Base-by-base conservation (phyloP, 805 yeast species). In the Kuraishia ogatae region DNA sequence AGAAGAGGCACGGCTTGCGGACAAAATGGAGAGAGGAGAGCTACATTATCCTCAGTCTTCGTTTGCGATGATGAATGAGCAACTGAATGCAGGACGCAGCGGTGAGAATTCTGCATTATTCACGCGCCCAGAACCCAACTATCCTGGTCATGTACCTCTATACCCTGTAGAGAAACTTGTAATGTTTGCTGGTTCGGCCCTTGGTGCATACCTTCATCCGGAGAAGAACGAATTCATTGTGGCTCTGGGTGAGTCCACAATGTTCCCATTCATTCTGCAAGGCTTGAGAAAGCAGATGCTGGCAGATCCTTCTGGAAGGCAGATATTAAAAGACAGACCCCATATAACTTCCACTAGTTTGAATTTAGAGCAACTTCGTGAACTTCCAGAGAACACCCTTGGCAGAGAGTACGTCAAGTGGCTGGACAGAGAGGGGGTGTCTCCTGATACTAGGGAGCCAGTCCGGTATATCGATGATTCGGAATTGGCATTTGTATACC, bases 361-460 rank as follows among this genome's bases (percentile, higher is more conserved):
- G 50, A 76, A 90, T 60, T 73, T 87, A 61, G 85, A 79, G 7
- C 68, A 81, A 50, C 73, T 93, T 54, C 70, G 83, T 43, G 60
- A 69, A 7, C 72, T 85, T 54, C 94, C 96, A 0, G 73, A 73
- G 20, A 83, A 83, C 61, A 79, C 96, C 0, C 71, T 94, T 48
- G 99, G 98, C 1, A 72, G 79, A 53, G 81, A 85, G n/a, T 94
- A 91, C 66, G 78, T 85, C 48, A 74, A 78, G 48, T 91, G 97
- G 97, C 76, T 91, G 19, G 85, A 85, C 54, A 77, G 82, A 50
- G 97, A 94, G 68, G 91, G 93, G 1, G 96, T 89, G 0, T 84
- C 94, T 2, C 97, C 97, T 1, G 99, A 94, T 66, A 92, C 97
- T 0, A 77, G 99, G 62, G 91, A 86, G 2, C 86, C 90, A 1